Base-by-base conservation (phyloP, 768 basidiomycete species). In the Omphalotus guepiniiformis region DNA sequence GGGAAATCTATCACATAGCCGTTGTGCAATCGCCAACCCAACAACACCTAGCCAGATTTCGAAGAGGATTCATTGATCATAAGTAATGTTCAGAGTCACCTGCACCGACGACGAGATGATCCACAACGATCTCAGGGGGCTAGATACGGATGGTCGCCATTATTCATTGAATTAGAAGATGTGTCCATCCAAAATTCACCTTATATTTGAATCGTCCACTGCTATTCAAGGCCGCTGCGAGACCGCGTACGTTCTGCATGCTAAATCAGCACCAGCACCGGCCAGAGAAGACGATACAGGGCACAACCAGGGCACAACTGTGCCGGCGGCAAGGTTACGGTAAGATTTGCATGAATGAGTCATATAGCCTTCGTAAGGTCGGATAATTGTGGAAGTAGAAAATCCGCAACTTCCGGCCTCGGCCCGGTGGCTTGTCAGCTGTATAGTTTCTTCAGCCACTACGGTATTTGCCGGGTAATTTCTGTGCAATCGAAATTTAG, bases 101-200 rank as follows among this genome's bases (percentile, higher is more conserved):
- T 69, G 85, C 95, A 9, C 95, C 95, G 19, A 98, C 73, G 13
- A 98, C 78, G 19, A 96, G 69, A 62, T 88, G 84, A 61, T 98
- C 95, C 25, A 94, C 82, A 1, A 69, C 72, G 27, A 69, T 74
- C 53, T 89, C 83, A 3, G 93, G 90, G 13, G 67, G 32, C 36
- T 47, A 30, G 19, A 27, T 23, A 27, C 35, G 55, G 13, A 15
- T 6, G 13, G 42, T 46, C 40, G 4, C 15, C 15, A 16, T 42
- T 35, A 12, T 27, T 36, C 23, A 47, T 22, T 22, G 32, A 4
- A 22, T n/a, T 19, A 8, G 19, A 25, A 25, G 40, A 19, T n/a
- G 15, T 35, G 29, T 29, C 34, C 18, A 16, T 7, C 7, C 18
- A n/a, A 32, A 34, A 53, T 59, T 48, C 40, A 79, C 86, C 78